Evolutionary conservation across 2,329 filamentous ascomycete species (phyloP), one percentile per base, ranked within the genome.

Genomic region (Coniochaeta hoffmannii): DNA sequence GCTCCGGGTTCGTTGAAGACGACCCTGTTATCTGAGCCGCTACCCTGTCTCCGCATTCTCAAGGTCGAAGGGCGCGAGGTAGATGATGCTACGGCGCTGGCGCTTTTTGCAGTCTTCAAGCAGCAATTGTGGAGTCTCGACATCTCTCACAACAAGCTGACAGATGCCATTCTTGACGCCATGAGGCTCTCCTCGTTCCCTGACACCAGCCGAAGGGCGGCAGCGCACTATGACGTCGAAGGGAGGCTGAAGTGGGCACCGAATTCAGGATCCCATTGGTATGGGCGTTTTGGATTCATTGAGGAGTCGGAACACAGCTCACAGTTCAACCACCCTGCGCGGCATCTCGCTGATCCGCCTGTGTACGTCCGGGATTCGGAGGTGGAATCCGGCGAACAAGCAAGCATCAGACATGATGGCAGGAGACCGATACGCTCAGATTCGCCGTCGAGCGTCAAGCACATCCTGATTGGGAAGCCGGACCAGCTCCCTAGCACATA

Each of bases 121-220:
- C 57, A 57, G 11, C 74, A 71, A 28, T 64, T 85, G 11, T 85
- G 82, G 81, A 82, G 81, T 60, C 63, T 85, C 4, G 81, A 86
- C 58, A 52, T 85, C 0, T 70, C 73, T 35, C 54, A 73, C 6
- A 86, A 86, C 59, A 72, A 70, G 11, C 62, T 86, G 10, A 76
- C 74, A 0, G 81, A 85, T 60, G 60, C 35, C 2, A 60, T 68
- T 3, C 61, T 82, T 11, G 62, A 69, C 8, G 35, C 51, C 2
- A 58, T 77, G 14, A 57, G 6, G 44, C 64, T 6, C 28, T 24
- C 44, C 56, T 55, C 30, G 57, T 60, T 49, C 59, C 61, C 17
- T 73, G 15, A 69, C 57, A 68, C 69, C 26, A 68, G 51, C 12
- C 7, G 46, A 36, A 10, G 53, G 57, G 28, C 67, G 1, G 64